Conservation (phyloP, 345 rosid genomes). For the Physaria fendleri region DNA sequence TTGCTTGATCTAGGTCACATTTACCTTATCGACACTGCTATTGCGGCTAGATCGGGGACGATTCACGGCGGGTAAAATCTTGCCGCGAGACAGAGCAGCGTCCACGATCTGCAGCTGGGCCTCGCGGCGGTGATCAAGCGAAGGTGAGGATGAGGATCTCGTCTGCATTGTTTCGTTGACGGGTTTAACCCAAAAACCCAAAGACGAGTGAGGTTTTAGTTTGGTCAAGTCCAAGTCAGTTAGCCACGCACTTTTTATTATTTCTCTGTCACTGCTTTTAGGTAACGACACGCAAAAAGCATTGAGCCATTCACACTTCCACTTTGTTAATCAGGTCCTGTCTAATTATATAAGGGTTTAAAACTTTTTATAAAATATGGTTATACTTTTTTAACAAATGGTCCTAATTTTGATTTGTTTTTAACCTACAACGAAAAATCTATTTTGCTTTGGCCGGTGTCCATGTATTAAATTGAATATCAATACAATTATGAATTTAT, state of each 20-base stretch:
- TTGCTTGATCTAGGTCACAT: neutral
- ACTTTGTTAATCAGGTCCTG: too few relatives aligned
- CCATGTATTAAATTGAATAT: too few relatives aligned
- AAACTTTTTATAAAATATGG: too few relatives aligned
- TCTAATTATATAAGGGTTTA: too few relatives aligned
- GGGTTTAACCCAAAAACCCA: conserved; percentile 23
- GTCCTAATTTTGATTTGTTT: too few relatives aligned
- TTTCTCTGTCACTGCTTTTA: neutral
- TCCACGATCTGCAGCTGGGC: conserved; percentile 29
- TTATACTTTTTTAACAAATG: too few relatives aligned
- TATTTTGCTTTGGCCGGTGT: too few relatives aligned
- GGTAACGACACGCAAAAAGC: conserved; percentile 8
- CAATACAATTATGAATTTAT: too few relatives aligned
- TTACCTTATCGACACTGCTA: conserved; percentile 11
- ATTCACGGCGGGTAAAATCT: conserved; percentile 2
- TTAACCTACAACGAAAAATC: too few relatives aligned
- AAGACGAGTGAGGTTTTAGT: conserved; percentile 1
- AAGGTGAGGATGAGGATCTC: conserved; percentile 25
- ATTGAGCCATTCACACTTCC: too few relatives aligned
- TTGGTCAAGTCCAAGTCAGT: neutral
- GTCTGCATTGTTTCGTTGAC: conserved; percentile 21
- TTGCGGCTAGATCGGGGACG: conserved; percentile 1
- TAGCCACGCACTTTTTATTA: neutral
- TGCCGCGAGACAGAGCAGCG: neutral
- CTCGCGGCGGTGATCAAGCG: neutral